These are phyloP conservation scores for Excoecaria agallocha DNA, from an alignment of 345 rosid genomes.

Conservation along the genomic window DNA sequence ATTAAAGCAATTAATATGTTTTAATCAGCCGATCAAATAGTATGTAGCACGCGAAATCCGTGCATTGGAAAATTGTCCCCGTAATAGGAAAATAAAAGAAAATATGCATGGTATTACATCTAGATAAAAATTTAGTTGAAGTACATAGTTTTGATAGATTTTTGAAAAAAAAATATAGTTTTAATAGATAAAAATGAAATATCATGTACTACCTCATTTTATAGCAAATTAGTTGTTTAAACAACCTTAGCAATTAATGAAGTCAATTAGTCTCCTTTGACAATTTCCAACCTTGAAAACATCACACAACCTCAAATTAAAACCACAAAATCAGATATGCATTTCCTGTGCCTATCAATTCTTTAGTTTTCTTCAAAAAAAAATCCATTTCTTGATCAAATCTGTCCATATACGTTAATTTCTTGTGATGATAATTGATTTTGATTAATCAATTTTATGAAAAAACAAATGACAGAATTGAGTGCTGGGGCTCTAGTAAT, in stretches of 20 bases:
- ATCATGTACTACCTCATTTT: neutral
- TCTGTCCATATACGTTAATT: neutral
- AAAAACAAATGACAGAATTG: constrained; percentile 43
- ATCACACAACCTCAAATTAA: neutral
- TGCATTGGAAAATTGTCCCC: too few relatives aligned
- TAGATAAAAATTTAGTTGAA: too few relatives aligned
- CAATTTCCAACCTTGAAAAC: neutral
- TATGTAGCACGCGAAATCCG: too few relatives aligned
- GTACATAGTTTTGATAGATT: too few relatives aligned
- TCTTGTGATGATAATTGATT: neutral
- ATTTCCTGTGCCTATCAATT: neutral
- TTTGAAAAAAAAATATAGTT: too few relatives aligned
- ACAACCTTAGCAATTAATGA: neutral
- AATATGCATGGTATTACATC: too few relatives aligned
- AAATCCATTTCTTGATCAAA: neutral
- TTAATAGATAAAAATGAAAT: neutral
- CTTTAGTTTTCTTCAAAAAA: neutral
- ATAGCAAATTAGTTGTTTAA: neutral
- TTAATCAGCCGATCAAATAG: too few relatives aligned
- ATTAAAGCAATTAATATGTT: too few relatives aligned
- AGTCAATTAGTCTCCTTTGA: neutral
- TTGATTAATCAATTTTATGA: neutral
- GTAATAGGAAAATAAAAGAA: too few relatives aligned
- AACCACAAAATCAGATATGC: neutral
- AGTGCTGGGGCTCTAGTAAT: constrained; percentile 55